Conservation (phyloP, 2,329 filamentous ascomycete species). For the Penicillium expansum region DNA sequence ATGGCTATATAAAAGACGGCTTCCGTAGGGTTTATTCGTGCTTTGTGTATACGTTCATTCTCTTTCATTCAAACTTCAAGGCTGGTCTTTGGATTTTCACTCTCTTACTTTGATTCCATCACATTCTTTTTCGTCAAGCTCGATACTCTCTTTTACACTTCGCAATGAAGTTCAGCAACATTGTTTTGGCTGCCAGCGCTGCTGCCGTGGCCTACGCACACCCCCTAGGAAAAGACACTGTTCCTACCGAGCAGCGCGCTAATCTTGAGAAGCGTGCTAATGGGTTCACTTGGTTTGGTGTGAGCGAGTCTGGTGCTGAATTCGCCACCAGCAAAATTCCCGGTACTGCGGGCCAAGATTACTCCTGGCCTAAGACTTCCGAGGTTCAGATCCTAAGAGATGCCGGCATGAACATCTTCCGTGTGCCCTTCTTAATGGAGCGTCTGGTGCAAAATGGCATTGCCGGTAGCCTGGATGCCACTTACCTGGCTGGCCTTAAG, state of each 20-base stretch:
- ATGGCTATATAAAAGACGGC: slow-evolving; percentile 11
- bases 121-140: slow-evolving; percentile 21
- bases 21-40: not conserved
- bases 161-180: slow-evolving; percentile 31
- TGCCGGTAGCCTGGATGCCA: slow-evolving; percentile 19
- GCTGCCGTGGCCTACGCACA: slow-evolving; percentile 28
- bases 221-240: no score
- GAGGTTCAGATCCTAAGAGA: slow-evolving; percentile 22
- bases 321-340: slow-evolving; percentile 13
- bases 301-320: slow-evolving; percentile 20
- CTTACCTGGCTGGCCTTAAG: slow-evolving; percentile 22
- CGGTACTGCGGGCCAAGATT: slow-evolving; percentile 20
- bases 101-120: slow-evolving; percentile 13
- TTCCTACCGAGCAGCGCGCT: slow-evolving; percentile 19
- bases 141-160: slow-evolving; percentile 21
- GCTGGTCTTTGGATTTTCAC: slow-evolving; percentile 22
- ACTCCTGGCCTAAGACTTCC: slow-evolving; percentile 22
- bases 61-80: slow-evolving; percentile 17
- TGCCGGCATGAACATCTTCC: slow-evolving; percentile 27
- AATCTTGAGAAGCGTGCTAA: slow-evolving; percentile 24
- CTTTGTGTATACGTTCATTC: slow-evolving; percentile 15
- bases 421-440: slow-evolving; percentile 28
- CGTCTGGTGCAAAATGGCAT: slow-evolving; percentile 21
- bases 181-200: slow-evolving; percentile 30
- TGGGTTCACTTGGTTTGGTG: slow-evolving; percentile 29